Conservation (phyloP, 2,329 filamentous ascomycete species). For the Fusarium sp. region DNA sequence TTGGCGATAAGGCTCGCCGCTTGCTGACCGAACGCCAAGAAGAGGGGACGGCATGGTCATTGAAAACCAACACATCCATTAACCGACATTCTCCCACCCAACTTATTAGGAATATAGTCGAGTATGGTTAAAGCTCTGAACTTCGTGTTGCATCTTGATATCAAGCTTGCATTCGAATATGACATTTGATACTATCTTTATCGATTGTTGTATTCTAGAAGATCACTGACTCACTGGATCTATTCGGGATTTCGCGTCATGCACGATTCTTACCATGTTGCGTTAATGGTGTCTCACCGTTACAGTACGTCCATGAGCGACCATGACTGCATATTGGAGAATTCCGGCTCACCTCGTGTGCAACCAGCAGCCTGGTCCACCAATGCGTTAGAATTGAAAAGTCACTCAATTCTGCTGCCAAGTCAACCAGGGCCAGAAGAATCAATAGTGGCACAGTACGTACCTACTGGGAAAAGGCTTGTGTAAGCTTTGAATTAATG, state of each 20-base stretch:
- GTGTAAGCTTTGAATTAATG: not conserved
- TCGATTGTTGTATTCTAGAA: conserved; percentile 16
- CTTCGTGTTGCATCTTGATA: not conserved
- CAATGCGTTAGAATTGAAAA: conserved; percentile 14
- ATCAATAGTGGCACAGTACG: no score
- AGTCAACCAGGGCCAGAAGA: not conserved
- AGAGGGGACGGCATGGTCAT: conserved; percentile 14
- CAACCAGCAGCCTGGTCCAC: conserved; percentile 10
- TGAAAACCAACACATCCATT: not conserved
- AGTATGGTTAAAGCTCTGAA: not conserved
- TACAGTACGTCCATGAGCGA: conserved; percentile 15
- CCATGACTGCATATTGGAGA: conserved; percentile 14
- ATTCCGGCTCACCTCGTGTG: conserved; percentile 12
- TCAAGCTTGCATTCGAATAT: not conserved
- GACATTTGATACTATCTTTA: conserved; percentile 32
- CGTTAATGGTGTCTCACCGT: conserved; percentile 18
- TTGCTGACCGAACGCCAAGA: conserved; percentile 20
- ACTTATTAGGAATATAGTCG: no score
- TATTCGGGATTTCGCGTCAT: conserved; percentile 3
- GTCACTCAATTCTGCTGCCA: conserved; percentile 29
- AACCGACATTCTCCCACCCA: not conserved
- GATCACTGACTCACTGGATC: not conserved
- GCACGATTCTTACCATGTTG: conserved; percentile 11
- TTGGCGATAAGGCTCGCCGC: conserved; percentile 7
- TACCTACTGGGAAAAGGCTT: not conserved